A percentile compares a stretch with the other conserved stretches of the same genome.
Evolutionary conservation across 2,329 filamentous ascomycete species (phyloP).

Genomic region (Aciculosporium take): DNA sequence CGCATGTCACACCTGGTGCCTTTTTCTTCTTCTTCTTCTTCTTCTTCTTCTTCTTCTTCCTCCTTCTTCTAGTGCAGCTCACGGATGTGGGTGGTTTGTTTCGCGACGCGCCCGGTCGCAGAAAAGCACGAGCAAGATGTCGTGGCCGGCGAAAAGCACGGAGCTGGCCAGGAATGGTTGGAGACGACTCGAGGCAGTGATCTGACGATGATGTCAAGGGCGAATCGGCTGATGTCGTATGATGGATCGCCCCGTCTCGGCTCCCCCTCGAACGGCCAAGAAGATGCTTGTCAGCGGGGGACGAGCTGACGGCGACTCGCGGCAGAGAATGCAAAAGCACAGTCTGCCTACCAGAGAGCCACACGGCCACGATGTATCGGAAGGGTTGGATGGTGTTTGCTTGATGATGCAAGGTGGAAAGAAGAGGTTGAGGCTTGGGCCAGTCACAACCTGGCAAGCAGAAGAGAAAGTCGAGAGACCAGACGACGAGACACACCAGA

Average conservation of each 20-base stretch:
- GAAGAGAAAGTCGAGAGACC: too few relatives aligned
- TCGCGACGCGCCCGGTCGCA: not conserved
- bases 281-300: not conserved
- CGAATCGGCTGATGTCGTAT: not conserved
- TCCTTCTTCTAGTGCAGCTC: not conserved
- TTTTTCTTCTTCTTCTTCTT: not conserved
- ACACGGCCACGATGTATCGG: conserved; percentile 2
- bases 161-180: not conserved
- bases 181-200: too few relatives aligned
- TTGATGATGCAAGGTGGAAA: not conserved
- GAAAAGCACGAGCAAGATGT: not conserved
- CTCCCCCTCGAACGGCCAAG: not conserved
- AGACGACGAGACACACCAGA: too few relatives aligned
- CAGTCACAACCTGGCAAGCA: too few relatives aligned
- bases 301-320: not conserved
- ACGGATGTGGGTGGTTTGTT: not conserved
- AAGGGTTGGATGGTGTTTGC: not conserved
- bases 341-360: conserved; percentile 1
- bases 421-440: not conserved
- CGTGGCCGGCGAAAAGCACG: not conserved
- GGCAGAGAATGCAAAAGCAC: not conserved
- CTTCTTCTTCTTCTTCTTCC: too few relatives aligned
- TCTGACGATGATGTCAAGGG: not conserved
- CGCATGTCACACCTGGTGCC: conserved; percentile 12
- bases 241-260: not conserved